Conservation (phyloP, 2,329 filamentous ascomycete species). For the Cercospora sojina region DNA sequence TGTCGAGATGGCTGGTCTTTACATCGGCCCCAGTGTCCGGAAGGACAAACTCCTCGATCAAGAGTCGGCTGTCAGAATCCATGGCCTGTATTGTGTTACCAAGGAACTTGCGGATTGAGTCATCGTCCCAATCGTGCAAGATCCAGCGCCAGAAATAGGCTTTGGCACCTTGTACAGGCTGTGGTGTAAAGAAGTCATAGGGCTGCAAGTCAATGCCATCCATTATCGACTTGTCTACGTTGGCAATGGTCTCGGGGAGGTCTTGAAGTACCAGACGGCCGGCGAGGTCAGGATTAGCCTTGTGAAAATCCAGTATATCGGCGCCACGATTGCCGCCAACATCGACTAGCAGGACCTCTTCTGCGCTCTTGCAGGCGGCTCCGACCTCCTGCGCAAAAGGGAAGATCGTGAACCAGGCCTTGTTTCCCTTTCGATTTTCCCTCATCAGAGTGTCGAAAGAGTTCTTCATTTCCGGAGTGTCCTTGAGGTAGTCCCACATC, state of each 20-base stretch:
- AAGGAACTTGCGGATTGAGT: constrained; percentile 25
- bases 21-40: constrained; percentile 19
- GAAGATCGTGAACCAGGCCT: constrained; percentile 14
- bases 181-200: constrained; percentile 33
- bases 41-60: constrained; percentile 30
- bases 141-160: constrained; percentile 30
- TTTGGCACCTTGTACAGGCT: constrained; percentile 31
- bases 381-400: constrained; percentile 15
- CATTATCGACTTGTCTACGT: constrained; percentile 21
- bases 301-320: constrained; percentile 26
- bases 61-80: constrained; percentile 26
- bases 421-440: constrained; percentile 12
- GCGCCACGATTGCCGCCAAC: constrained; percentile 31
- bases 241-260: constrained; percentile 26
- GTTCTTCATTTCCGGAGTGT: constrained; percentile 13
- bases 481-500: constrained; percentile 18
- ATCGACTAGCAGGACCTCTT: constrained; percentile 31
- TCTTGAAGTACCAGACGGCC: constrained; percentile 34
- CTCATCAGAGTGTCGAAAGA: constrained; percentile 17
- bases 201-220: constrained; percentile 18
- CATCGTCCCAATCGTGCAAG: constrained; percentile 33
- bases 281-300: constrained; percentile 17
- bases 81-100: constrained; percentile 24
- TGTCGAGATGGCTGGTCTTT: constrained; percentile 17
- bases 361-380: constrained; percentile 1